Evolutionary conservation across 768 basidiomycete species (phyloP).

Genomic region (Pholiota molesta): DNA sequence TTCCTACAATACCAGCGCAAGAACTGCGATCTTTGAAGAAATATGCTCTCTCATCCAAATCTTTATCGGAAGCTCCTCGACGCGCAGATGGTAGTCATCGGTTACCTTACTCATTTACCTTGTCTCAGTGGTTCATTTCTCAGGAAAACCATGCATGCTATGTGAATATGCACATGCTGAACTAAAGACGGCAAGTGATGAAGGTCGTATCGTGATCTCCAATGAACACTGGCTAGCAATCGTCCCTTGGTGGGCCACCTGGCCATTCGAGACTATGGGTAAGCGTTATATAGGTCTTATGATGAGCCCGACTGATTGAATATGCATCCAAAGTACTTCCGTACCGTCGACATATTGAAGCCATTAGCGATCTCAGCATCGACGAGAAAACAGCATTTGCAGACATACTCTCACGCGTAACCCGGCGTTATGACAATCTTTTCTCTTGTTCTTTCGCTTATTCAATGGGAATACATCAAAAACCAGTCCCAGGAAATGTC

Average conservation of each 20-base stretch:
- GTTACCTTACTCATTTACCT: not conserved
- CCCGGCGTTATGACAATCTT: constrained; percentile 75
- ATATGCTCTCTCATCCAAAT: constrained; percentile 42
- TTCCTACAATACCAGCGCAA: constrained; percentile 71
- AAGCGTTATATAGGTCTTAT: constrained; percentile 56
- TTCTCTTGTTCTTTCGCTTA: constrained; percentile 91
- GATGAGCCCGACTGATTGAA: not conserved
- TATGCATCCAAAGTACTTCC: constrained; percentile 59
- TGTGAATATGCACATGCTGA: constrained; percentile 82
- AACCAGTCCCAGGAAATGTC: constrained; percentile 53
- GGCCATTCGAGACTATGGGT: constrained; percentile 73
- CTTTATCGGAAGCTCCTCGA: constrained; percentile 50
- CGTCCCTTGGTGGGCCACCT: constrained; percentile 95
- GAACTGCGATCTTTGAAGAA: constrained; percentile 61
- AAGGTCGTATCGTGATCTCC: constrained; percentile 66
- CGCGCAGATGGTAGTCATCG: constrained; percentile 46
- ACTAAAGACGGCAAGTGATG: constrained; percentile 35
- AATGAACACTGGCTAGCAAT: constrained; percentile 82
- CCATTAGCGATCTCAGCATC: constrained; percentile 58
- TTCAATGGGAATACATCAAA: constrained; percentile 94
- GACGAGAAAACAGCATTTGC: constrained; percentile 71
- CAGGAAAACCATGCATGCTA: constrained; percentile 68
- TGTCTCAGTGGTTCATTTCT: not conserved
- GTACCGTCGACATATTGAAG: constrained; percentile 76
- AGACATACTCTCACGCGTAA: constrained; percentile 62